Evolutionary conservation across 768 basidiomycete species (phyloP).

Genomic region (Rossbeevera mucosa): DNA sequence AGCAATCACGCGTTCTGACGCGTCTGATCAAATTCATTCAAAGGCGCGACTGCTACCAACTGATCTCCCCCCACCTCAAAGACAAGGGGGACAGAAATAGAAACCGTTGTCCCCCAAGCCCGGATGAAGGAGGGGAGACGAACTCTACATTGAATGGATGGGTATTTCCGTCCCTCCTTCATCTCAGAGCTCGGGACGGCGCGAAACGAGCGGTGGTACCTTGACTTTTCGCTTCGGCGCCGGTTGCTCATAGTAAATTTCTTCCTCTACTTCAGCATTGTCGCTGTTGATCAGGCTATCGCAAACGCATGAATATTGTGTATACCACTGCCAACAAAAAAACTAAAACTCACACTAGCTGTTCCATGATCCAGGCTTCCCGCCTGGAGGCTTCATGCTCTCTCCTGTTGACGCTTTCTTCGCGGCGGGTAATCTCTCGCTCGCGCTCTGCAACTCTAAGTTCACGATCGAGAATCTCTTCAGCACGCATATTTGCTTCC

Average conservation of each 20-base stretch:
- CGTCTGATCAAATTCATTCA: constrained; percentile 28
- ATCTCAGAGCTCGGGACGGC: constrained; percentile 93
- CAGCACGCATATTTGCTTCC: constrained; percentile 62
- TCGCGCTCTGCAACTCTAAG: constrained; percentile 82
- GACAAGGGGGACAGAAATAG: constrained; percentile 71
- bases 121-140: constrained; percentile 85
- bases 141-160: constrained; percentile 53
- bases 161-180: constrained; percentile 59
- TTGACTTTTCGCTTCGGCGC: constrained; percentile 74
- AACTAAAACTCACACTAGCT: constrained; percentile 62
- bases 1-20: constrained; percentile 30
- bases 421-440: constrained; percentile 80
- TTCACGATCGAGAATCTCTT: constrained; percentile 81
- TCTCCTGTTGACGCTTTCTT: constrained; percentile 78
- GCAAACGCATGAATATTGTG: constrained; percentile 6
- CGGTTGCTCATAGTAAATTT: constrained; percentile 72
- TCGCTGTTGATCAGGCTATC: constrained; percentile 69
- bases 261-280: constrained; percentile 66
- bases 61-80: constrained; percentile 35
- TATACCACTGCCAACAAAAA: neutral
- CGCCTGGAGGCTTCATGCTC: constrained; percentile 86
- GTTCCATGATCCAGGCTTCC: constrained; percentile 91
- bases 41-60: constrained; percentile 29
- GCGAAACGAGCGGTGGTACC: constrained; percentile 80
- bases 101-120: constrained; percentile 85